phyloP scores from a whole-genome alignment of 768 basidiomycete genomes.

The Calocera cornea region DNA sequence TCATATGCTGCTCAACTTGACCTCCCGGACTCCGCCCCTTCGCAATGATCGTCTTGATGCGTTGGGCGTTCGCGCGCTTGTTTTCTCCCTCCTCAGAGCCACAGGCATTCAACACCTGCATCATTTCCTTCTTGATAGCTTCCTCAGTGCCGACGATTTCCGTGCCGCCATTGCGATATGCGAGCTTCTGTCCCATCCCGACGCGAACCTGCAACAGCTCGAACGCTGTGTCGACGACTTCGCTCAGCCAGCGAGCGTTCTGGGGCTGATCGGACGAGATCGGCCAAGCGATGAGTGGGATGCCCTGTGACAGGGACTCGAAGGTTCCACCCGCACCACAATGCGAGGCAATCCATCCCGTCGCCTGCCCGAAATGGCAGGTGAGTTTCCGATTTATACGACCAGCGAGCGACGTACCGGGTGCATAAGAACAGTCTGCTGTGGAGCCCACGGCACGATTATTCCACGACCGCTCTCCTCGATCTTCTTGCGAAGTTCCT shows the following conservation, averaged over 20 bases:
- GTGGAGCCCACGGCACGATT: constrained; percentile 6
- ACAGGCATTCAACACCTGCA: constrained; percentile 14
- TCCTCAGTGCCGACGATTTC: constrained; percentile 15
- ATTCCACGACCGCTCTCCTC: constrained; percentile 5
- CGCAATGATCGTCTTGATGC: constrained; percentile 3
- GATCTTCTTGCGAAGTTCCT: constrained; percentile 14
- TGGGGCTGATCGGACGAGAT: constrained; percentile 18
- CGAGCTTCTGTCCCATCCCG: constrained; percentile 13
- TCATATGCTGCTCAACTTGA: background rate
- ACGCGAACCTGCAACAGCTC: constrained; percentile 18
- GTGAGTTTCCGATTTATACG: background rate
- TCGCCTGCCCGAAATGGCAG: background rate
- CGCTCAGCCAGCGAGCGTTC: constrained; percentile 17
- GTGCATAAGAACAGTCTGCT: constrained; percentile 1
- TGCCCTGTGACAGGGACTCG: constrained; percentile 17
- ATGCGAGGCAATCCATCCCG: background rate
- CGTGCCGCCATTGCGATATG: constrained; percentile 13
- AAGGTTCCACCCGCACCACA: constrained; percentile 18
- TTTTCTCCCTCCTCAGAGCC: constrained; percentile 18
- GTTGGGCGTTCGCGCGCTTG: constrained; percentile 16
- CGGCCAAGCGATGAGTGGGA: constrained; percentile 22
- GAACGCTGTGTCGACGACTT: constrained; percentile 13
- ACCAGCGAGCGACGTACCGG: background rate
- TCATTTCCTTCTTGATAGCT: constrained; percentile 15
- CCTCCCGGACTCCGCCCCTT: background rate